Evolutionary conservation across 2,329 filamentous ascomycete species (phyloP).

Genomic region (Sarocladium oryzae): DNA sequence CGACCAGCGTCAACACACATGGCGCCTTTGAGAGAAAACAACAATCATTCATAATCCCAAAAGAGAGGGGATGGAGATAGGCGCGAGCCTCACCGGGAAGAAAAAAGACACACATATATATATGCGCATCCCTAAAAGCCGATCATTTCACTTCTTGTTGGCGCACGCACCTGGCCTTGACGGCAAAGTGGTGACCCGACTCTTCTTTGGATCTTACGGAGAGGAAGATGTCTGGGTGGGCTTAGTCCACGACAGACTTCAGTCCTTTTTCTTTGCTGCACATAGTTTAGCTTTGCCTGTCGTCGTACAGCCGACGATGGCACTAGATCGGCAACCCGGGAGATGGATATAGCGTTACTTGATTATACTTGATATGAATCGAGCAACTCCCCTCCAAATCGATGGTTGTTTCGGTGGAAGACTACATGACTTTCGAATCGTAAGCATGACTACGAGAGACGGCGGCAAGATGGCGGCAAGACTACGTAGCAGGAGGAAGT

Average conservation of each 20-base stretch:
- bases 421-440: too few relatives aligned
- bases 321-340: not conserved
- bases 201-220: not conserved
- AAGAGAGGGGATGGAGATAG: too few relatives aligned
- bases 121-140: not conserved
- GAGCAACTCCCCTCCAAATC: not conserved
- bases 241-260: too few relatives aligned
- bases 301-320: not conserved
- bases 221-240: not conserved
- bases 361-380: not conserved
- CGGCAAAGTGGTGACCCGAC: not conserved
- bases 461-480: too few relatives aligned
- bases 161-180: not conserved
- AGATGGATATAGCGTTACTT: not conserved
- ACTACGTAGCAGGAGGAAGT: too few relatives aligned
- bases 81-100: too few relatives aligned
- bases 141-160: constrained; percentile 1
- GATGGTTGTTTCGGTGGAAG: too few relatives aligned
- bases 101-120: too few relatives aligned
- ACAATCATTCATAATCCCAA: too few relatives aligned
- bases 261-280: not conserved
- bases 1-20: too few relatives aligned
- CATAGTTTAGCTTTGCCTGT: not conserved
- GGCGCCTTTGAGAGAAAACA: too few relatives aligned
- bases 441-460: too few relatives aligned